These are phyloP conservation scores for Platanus orientalis DNA, from an alignment of 164 flowering plant genomes.

Conservation along the genomic window DNA sequence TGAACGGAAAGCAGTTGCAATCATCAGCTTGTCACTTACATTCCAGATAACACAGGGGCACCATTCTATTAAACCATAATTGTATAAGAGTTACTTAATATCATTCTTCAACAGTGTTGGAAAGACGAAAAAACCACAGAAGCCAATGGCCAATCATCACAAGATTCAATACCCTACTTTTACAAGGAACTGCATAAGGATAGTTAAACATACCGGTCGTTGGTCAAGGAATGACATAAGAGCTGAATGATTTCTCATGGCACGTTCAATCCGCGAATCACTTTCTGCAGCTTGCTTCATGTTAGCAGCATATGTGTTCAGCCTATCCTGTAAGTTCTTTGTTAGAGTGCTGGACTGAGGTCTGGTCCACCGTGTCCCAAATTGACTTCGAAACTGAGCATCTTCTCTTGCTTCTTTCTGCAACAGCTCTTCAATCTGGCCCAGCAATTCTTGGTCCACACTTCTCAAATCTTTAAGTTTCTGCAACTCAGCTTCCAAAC, in stretches of 20 bases:
- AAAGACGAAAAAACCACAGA: too few species aligned
- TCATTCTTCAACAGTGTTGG: too few species aligned
- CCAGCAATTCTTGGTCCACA: slow-evolving; percentile 84
- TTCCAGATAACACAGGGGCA: too few species aligned
- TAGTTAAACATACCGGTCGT: slow-evolving; percentile 58
- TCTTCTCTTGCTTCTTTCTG: slow-evolving; percentile 96
- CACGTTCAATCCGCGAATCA: slow-evolving; percentile 87
- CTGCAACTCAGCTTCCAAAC: slow-evolving; percentile 85
- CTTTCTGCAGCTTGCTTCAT: slow-evolving; percentile 96
- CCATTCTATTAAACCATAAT: too few species aligned
- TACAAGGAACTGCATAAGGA: not conserved
- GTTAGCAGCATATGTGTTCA: slow-evolving; percentile 84
- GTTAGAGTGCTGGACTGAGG: slow-evolving; percentile 90
- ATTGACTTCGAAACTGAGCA: slow-evolving; percentile 85
- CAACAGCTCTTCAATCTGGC: slow-evolving; percentile 86
- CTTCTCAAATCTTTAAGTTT: slow-evolving; percentile 88
- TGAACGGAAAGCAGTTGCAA: too few species aligned
- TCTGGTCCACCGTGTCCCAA: slow-evolving; percentile 91
- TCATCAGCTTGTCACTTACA: too few species aligned
- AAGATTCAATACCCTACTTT: too few species aligned
- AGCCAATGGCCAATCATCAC: too few species aligned
- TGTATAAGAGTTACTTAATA: too few species aligned
- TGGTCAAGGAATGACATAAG: slow-evolving; percentile 89
- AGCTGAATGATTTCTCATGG: slow-evolving; percentile 73
- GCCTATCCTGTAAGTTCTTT: slow-evolving; percentile 80